phyloP scores from a whole-genome alignment of 192 early-diverging fungal species.

The Coemansia sp. region DNA sequence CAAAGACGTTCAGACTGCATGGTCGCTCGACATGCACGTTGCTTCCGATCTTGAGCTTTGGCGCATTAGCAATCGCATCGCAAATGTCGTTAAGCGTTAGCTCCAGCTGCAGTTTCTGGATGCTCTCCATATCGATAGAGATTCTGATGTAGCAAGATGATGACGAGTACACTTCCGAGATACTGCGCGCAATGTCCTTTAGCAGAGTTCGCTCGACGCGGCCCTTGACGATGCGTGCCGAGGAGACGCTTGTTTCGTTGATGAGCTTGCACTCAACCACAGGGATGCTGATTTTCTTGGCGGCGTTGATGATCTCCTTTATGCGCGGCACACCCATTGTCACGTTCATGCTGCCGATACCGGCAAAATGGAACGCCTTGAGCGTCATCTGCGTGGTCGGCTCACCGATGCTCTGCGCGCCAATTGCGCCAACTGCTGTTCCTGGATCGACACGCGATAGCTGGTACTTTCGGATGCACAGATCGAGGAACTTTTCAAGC shows the following conservation, averaged over 20 bases:
- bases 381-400: conserved; percentile 99
- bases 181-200: conserved; percentile 90
- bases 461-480: conserved; percentile 82
- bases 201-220: conserved; percentile 90
- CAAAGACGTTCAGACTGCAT: conserved; percentile 69
- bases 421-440: conserved; percentile 94
- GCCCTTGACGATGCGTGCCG: conserved; percentile 96
- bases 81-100: conserved; percentile 74
- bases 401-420: conserved; percentile 97
- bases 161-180: conserved; percentile 84
- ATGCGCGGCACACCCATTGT: conserved; percentile 99
- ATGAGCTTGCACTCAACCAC: conserved; percentile 81
- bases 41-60: conserved; percentile 85
- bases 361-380: conserved; percentile 99
- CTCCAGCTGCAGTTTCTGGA: conserved; percentile 88
- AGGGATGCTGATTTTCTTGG: conserved; percentile 93
- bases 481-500: conserved; percentile 70
- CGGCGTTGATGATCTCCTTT: conserved; percentile 99
- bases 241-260: conserved; percentile 62
- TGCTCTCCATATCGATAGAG: conserved; percentile 80
- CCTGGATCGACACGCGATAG: conserved; percentile 93
- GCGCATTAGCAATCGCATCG: conserved; percentile 71
- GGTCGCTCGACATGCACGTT: conserved; percentile 65
- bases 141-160: conserved; percentile 76
- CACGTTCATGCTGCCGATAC: conserved; percentile 98